phyloP scores from a whole-genome alignment of 78 protist genomes.

The Protostelium mycophagum region DNA sequence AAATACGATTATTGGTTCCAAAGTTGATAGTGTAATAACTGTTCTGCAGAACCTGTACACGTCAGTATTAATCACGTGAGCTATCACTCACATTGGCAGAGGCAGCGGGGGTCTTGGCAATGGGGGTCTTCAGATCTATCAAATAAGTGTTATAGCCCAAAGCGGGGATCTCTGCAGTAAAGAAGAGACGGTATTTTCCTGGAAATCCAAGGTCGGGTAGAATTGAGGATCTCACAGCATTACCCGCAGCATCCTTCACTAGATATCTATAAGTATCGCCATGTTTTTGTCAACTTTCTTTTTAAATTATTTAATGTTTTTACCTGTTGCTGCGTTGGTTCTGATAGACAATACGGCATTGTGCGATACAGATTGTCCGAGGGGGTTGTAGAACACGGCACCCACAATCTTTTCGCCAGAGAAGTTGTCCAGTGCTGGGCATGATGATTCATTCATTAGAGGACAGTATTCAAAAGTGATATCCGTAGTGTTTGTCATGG shows the following conservation, averaged over 20 bases:
- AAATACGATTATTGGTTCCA: background rate
- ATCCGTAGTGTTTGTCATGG: background rate
- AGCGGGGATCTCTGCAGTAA: constrained; percentile 21
- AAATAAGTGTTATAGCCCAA: constrained; percentile 47
- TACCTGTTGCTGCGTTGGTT: background rate
- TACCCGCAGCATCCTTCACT: constrained; percentile 9
- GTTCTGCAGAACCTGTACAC: background rate
- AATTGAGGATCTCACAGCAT: constrained; percentile 16
- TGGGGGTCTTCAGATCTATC: background rate
- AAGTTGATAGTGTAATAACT: background rate
- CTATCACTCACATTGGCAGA: background rate
- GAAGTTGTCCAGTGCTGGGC: constrained; percentile 25
- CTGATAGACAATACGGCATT: background rate
- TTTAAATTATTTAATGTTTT: constrained; percentile 1
- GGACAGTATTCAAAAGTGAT: constrained; percentile 24
- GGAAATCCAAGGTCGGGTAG: constrained; percentile 15
- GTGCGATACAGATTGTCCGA: background rate
- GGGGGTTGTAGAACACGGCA: constrained; percentile 29
- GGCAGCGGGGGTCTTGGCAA: background rate
- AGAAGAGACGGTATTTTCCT: constrained; percentile 24
- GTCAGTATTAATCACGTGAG: background rate
- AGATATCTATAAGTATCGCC: constrained; percentile 14
- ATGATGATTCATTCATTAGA: constrained; percentile 25
- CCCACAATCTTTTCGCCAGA: constrained; percentile 3
- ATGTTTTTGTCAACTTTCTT: constrained; percentile 4